phyloP scores from a whole-genome alignment of 495 filamentous ascomycete genomes.

The Penicillium salamii region DNA sequence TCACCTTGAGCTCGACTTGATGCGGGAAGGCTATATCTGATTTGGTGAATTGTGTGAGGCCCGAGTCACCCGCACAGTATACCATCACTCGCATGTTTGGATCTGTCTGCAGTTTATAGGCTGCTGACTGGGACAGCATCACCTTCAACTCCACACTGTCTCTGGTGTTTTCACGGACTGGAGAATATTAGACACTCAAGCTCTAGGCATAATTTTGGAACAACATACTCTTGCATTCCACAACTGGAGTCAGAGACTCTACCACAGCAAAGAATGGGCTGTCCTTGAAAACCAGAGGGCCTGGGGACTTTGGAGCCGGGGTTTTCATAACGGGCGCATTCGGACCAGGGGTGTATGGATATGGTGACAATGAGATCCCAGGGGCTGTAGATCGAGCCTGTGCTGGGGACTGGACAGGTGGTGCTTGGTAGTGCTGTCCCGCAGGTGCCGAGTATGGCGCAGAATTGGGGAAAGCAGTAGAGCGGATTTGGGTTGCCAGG shows the following conservation, averaged over 20 bases:
- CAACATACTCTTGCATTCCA: slow-evolving; percentile 65
- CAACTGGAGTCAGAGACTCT: slow-evolving; percentile 56
- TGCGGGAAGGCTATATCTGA: slow-evolving; percentile 84
- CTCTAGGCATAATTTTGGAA: not conserved
- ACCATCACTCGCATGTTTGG: slow-evolving; percentile 66
- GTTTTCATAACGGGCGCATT: not conserved
- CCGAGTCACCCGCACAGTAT: slow-evolving; percentile 66
- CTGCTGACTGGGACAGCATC: slow-evolving; percentile 43
- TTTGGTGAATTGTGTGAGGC: slow-evolving; percentile 53
- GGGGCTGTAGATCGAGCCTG: slow-evolving; percentile 29
- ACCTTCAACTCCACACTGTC: slow-evolving; percentile 54
- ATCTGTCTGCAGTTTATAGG: slow-evolving; percentile 51
- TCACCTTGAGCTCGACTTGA: slow-evolving; percentile 88
- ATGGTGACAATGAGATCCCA: slow-evolving; percentile 29
- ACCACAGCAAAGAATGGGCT: slow-evolving; percentile 74
- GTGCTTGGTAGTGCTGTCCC: slow-evolving; percentile 25
- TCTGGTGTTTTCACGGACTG: slow-evolving; percentile 52
- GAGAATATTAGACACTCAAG: slow-evolving; percentile 11
- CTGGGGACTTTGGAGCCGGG: slow-evolving; percentile 25
- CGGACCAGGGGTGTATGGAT: slow-evolving; percentile 35
- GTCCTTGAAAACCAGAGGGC: slow-evolving; percentile 58
- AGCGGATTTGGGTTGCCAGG: slow-evolving; percentile 30
- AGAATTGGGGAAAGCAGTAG: slow-evolving; percentile 28
- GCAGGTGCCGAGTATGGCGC: slow-evolving; percentile 21
- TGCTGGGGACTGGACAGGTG: slow-evolving; percentile 23